Conservation (phyloP, 441 rosid genomes). For the Mallotus japonicus region DNA sequence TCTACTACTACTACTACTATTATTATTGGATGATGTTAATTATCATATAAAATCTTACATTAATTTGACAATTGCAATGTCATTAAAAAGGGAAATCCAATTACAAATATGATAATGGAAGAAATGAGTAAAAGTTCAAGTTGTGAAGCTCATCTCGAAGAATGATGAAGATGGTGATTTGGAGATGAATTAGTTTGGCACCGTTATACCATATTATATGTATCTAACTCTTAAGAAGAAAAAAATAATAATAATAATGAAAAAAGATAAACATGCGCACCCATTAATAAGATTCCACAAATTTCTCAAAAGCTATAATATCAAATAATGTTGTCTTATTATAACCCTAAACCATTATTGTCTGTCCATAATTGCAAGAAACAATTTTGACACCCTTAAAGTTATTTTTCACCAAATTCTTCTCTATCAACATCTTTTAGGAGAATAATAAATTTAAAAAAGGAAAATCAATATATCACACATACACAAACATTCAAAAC, state of each 20-base stretch:
- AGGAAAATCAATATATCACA: slow-evolving; percentile 25
- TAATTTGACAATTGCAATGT: no score
- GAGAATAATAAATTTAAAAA: slow-evolving; percentile 20
- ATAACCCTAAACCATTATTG: slow-evolving; percentile 37
- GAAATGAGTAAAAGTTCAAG: neutral
- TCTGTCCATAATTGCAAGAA: slow-evolving; percentile 36
- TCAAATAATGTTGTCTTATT: slow-evolving; percentile 56
- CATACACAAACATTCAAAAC: slow-evolving; percentile 26
- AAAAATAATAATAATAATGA: slow-evolving; percentile 17
- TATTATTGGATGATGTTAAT: no score
- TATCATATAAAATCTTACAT: no score
- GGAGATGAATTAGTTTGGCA: neutral
- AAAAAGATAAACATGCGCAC: slow-evolving; percentile 40
- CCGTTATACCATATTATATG: neutral
- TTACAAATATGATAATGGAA: neutral
- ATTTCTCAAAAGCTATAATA: slow-evolving; percentile 42
- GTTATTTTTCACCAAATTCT: slow-evolving; percentile 16
- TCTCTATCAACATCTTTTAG: slow-evolving; percentile 21
- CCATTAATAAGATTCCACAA: slow-evolving; percentile 40
- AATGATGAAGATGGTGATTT: neutral
- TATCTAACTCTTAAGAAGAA: neutral
- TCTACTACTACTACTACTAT: no score
- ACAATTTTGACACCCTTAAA: slow-evolving; percentile 24
- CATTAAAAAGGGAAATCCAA: neutral
- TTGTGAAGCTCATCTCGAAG: neutral